phyloP scores from a whole-genome alignment of 2,329 filamentous ascomycete genomes.

The Venturia pyrina region DNA sequence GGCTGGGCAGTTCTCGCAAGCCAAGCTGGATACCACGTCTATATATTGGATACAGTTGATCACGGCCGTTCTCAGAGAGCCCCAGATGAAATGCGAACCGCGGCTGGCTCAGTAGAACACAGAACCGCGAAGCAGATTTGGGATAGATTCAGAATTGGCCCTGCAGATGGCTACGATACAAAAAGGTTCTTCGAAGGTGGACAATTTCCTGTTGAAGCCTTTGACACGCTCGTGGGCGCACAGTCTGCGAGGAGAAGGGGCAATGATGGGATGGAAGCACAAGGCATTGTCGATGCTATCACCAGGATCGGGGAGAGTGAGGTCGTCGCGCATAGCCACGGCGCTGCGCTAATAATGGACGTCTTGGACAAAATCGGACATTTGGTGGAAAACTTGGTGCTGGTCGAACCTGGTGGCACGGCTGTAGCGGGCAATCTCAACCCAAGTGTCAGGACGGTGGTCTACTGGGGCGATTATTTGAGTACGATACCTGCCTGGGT shows the following conservation, averaged over 20 bases:
- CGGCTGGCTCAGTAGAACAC: conserved; percentile 1
- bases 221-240: conserved; percentile 8
- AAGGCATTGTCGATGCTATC: conserved; percentile 11
- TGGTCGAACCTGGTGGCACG: conserved; percentile 7
- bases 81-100: background rate
- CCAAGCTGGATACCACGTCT: conserved; percentile 4
- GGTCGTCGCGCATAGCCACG: conserved; percentile 13
- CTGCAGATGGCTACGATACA: conserved; percentile 3
- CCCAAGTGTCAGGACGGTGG: conserved; percentile 1
- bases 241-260: conserved; percentile 11
- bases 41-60: conserved; percentile 11
- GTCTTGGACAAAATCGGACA: background rate
- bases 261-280: conserved; percentile 10
- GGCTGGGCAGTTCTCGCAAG: conserved; percentile 9
- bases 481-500: conserved; percentile 4
- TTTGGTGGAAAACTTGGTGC: background rate
- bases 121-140: conserved; percentile 12
- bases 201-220: conserved; percentile 10
- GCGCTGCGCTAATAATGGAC: conserved; percentile 7
- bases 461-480: conserved; percentile 13
- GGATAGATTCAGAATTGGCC: conserved; percentile 10
- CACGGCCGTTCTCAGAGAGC: conserved; percentile 8
- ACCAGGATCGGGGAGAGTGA: conserved; percentile 11
- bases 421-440: background rate
- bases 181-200: conserved; percentile 7